These are phyloP conservation scores for Boletellus dicymbophilus DNA, from an alignment of 1,284 basidiomycete species.

Conservation along the genomic window DNA sequence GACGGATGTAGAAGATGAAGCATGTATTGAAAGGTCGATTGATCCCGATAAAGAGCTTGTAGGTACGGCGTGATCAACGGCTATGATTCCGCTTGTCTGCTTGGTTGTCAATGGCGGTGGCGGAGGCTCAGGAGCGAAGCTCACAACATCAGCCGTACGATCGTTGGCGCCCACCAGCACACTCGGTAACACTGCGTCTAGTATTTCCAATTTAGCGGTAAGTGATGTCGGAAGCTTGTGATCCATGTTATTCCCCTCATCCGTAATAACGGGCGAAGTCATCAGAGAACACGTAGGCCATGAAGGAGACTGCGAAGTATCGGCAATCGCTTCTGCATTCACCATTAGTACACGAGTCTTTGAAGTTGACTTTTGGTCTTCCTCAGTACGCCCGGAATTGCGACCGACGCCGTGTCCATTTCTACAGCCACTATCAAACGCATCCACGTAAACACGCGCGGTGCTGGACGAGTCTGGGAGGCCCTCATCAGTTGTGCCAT, in stretches of 20 bases:
- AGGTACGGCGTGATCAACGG: conserved; percentile 3
- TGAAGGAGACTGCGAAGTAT: not conserved
- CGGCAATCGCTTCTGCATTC: not conserved
- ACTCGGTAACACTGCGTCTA: conserved; percentile 26
- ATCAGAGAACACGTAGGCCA: conserved; percentile 1
- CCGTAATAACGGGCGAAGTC: conserved; percentile 1
- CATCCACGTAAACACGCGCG: no score
- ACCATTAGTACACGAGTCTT: not conserved
- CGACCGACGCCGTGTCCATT: not conserved
- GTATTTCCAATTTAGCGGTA: conserved; percentile 35
- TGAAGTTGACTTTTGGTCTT: not conserved
- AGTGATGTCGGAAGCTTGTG: conserved; percentile 19
- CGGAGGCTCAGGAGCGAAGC: conserved; percentile 34
- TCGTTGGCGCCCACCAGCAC: conserved; percentile 22
- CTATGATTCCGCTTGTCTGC: conserved; percentile 15
- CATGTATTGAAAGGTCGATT: not conserved
- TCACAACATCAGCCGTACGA: conserved; percentile 23
- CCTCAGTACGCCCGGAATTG: not conserved
- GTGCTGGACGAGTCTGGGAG: not conserved
- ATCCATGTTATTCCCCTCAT: conserved; percentile 6
- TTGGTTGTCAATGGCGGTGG: conserved; percentile 34
- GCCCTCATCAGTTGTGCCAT: conserved; percentile 2
- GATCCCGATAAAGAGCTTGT: conserved; percentile 1
- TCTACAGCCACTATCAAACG: no score
- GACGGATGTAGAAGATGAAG: conserved; percentile 10